These are phyloP conservation scores for Penicillium expansum DNA, from an alignment of 2,329 filamentous ascomycete species.

Conservation along the genomic window DNA sequence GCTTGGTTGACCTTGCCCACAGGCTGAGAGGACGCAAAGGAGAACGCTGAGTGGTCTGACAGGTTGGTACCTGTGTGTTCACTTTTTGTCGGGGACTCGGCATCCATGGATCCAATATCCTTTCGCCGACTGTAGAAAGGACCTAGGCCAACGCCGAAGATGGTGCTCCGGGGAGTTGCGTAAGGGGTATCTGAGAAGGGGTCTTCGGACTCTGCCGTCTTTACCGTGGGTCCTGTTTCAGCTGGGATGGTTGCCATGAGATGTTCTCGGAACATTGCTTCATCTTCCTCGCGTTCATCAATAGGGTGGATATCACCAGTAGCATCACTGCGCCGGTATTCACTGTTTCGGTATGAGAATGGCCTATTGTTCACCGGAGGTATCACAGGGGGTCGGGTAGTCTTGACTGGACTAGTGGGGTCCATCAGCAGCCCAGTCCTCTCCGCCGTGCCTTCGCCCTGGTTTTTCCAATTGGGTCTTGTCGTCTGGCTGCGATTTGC, in stretches of 20 bases:
- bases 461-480: constrained; percentile 28
- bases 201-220: constrained; percentile 21
- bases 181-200: constrained; percentile 29
- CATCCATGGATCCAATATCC: constrained; percentile 13
- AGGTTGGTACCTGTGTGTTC: constrained; percentile 57
- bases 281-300: constrained; percentile 61
- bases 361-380: constrained; percentile 36
- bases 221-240: neutral
- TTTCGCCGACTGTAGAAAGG: constrained; percentile 25
- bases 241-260: constrained; percentile 21
- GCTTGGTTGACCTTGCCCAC: constrained; percentile 19
- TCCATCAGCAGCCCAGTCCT: constrained; percentile 44
- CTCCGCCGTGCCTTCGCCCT: constrained; percentile 36
- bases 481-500: constrained; percentile 18
- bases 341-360: constrained; percentile 45
- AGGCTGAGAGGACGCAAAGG: constrained; percentile 35
- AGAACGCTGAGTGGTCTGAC: constrained; percentile 53
- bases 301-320: constrained; percentile 61
- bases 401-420: constrained; percentile 39
- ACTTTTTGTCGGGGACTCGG: constrained; percentile 49
- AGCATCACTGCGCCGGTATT: constrained; percentile 49
- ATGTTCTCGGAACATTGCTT: constrained; percentile 34
- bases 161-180: constrained; percentile 27
- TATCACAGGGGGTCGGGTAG: constrained; percentile 31
- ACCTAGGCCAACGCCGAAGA: constrained; percentile 23